A percentile compares a stretch with the other conserved stretches of the same genome.
Conservation (phyloP, 2,329 filamentous ascomycete genomes). For the Grosmannia penicillata region DNA sequence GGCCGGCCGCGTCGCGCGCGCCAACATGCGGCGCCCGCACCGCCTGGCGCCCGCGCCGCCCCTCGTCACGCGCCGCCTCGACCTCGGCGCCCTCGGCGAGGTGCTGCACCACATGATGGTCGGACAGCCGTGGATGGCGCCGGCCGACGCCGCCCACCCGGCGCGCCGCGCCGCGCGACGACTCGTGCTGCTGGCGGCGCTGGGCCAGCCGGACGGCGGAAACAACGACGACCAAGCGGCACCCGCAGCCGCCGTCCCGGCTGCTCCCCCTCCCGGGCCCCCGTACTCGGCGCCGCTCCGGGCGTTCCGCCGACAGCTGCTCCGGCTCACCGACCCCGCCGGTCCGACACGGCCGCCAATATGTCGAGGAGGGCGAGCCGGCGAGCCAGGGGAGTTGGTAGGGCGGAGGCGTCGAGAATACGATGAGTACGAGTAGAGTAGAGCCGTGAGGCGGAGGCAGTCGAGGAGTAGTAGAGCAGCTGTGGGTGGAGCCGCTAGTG, state of each 20-base stretch:
- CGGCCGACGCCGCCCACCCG: not conserved
- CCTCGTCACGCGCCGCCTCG: slow-evolving; percentile 14
- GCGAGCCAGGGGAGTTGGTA: too few relatives aligned
- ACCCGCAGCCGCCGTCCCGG: too few relatives aligned
- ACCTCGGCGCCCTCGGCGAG: slow-evolving; percentile 23
- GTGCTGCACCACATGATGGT: slow-evolving; percentile 28
- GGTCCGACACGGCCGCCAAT: not conserved
- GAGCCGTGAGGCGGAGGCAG: too few relatives aligned
- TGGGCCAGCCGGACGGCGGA: not conserved
- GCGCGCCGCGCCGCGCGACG: not conserved
- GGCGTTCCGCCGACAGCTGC: not conserved
- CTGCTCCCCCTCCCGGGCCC: too few relatives aligned
- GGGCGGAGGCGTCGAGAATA: too few relatives aligned
- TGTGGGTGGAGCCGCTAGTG: too few relatives aligned
- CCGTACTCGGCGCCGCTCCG: not conserved
- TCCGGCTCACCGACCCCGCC: not conserved
- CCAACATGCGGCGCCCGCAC: slow-evolving; percentile 11
- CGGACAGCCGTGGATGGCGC: slow-evolving; percentile 7
- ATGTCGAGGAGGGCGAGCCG: not conserved
- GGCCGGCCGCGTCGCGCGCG: not conserved
- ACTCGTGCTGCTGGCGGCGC: not conserved
- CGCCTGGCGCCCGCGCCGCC: slow-evolving; percentile 4
- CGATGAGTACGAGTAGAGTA: too few relatives aligned
- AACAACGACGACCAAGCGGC: not conserved
- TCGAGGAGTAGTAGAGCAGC: too few relatives aligned